A percentile compares a stretch with the other conserved stretches of the same genome.
Conservation (phyloP, 164 flowering plant genomes). For the Chimonanthus salicifolius region DNA sequence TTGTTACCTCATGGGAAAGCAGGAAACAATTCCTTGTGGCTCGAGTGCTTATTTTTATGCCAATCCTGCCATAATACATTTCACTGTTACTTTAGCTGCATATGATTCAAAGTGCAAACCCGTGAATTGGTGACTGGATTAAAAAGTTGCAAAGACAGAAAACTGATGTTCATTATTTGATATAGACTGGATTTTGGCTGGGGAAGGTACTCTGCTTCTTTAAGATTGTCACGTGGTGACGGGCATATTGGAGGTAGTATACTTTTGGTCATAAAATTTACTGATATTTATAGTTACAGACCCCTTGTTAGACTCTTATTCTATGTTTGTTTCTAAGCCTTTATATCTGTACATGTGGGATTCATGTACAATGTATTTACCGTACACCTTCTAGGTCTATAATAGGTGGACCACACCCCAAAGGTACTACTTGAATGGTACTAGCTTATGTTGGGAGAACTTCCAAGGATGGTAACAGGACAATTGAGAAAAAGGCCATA, state of each 20-base stretch:
- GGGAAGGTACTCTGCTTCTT: constrained; percentile 65
- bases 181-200: constrained; percentile 69
- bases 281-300: neutral
- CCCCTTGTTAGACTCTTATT: neutral
- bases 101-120: constrained; percentile 62
- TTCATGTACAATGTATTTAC: too few relatives aligned
- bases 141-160: constrained; percentile 74
- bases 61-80: constrained; percentile 64
- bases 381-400: too few relatives aligned
- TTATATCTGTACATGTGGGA: too few relatives aligned
- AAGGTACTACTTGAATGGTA: too few relatives aligned
- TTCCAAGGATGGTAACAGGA: too few relatives aligned
- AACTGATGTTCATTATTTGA: constrained; percentile 39
- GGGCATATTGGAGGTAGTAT: constrained; percentile 77
- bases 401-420: too few relatives aligned
- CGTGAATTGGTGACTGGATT: constrained; percentile 67
- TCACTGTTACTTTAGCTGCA: constrained; percentile 57
- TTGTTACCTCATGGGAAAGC: constrained; percentile 39
- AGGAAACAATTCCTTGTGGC: constrained; percentile 62
- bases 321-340: too few relatives aligned
- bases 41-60: constrained; percentile 66
- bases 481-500: too few relatives aligned
- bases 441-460: too few relatives aligned
- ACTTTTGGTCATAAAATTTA: neutral
- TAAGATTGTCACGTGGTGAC: constrained; percentile 70